Evolutionary conservation across 768 basidiomycete genomes (phyloP).

Genomic region (Phallus indusiatus): DNA sequence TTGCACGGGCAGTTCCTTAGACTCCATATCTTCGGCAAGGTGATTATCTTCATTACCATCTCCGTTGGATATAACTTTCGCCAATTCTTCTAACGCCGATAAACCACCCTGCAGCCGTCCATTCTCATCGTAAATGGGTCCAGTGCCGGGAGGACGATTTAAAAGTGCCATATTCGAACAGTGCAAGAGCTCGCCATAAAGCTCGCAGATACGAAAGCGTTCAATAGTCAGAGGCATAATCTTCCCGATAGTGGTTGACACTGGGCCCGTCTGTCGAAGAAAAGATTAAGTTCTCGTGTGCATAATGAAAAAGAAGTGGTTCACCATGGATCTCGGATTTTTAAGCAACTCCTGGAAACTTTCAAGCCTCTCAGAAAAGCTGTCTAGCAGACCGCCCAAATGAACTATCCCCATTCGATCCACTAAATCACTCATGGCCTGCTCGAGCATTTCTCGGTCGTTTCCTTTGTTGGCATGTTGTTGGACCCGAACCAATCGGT

Average conservation of each 20-base stretch:
- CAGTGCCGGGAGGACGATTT: slow-evolving; percentile 65
- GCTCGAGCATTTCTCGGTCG: slow-evolving; percentile 56
- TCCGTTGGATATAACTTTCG: slow-evolving; percentile 56
- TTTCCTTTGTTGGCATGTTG: slow-evolving; percentile 49
- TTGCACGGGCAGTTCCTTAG: slow-evolving; percentile 56
- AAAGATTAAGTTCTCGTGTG: slow-evolving; percentile 7
- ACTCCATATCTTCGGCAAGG: slow-evolving; percentile 45
- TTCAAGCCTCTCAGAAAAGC: slow-evolving; percentile 58
- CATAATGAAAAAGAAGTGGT: background rate
- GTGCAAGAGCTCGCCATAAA: slow-evolving; percentile 93
- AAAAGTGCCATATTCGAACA: slow-evolving; percentile 97
- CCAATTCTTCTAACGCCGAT: slow-evolving; percentile 74
- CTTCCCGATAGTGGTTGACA: slow-evolving; percentile 64
- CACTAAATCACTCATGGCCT: slow-evolving; percentile 71
- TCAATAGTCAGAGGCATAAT: slow-evolving; percentile 85
- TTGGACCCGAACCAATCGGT: slow-evolving; percentile 80
- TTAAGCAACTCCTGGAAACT: slow-evolving; percentile 62
- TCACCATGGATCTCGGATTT: slow-evolving; percentile 68
- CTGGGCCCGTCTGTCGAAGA: slow-evolving; percentile 45
- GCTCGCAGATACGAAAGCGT: slow-evolving; percentile 90
- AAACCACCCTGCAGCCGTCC: slow-evolving; percentile 87
- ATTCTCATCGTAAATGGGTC: slow-evolving; percentile 66
- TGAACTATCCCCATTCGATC: slow-evolving; percentile 86
- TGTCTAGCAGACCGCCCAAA: slow-evolving; percentile 69
- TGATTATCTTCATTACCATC: slow-evolving; percentile 39